These are phyloP conservation scores for Panellus pusillus DNA, from an alignment of 768 basidiomycete genomes.

Conservation along the genomic window DNA sequence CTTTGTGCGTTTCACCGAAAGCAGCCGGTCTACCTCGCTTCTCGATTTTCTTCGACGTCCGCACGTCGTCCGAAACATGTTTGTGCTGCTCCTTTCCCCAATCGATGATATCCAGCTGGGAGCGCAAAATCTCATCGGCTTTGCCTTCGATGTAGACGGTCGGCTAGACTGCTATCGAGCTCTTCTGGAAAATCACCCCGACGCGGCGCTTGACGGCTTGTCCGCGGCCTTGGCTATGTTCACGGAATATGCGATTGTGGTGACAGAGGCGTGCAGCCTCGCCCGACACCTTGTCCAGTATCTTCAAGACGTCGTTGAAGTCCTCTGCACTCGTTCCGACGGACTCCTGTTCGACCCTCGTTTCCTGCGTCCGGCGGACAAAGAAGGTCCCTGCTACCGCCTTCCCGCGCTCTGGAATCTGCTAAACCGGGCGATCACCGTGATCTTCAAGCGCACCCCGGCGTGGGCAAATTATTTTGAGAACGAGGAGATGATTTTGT, in stretches of 20 bases:
- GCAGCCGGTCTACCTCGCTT: constrained; percentile 50
- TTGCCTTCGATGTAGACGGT: constrained; percentile 87
- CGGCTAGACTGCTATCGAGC: constrained; percentile 86
- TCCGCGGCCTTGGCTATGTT: constrained; percentile 68
- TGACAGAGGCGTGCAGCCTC: constrained; percentile 86
- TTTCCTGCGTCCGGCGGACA: constrained; percentile 50
- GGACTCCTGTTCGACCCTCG: constrained; percentile 62
- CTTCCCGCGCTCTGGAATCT: constrained; percentile 77
- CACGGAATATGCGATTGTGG: constrained; percentile 52
- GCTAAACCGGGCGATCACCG: constrained; percentile 76
- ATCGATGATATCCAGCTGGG: constrained; percentile 70
- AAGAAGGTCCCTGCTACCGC: constrained; percentile 46
- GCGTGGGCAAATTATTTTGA: constrained; percentile 82
- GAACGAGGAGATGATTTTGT: constrained; percentile 82
- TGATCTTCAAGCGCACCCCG: constrained; percentile 85
- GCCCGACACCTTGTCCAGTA: constrained; percentile 90
- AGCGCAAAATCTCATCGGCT: constrained; percentile 76
- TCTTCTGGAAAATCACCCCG: constrained; percentile 67
- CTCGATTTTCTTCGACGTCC: constrained; percentile 55
- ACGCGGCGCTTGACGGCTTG: constrained; percentile 69
- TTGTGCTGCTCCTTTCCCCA: constrained; percentile 80
- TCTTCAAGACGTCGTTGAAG: constrained; percentile 89
- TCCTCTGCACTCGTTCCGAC: constrained; percentile 70
- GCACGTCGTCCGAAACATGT: constrained; percentile 58
- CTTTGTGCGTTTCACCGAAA: constrained; percentile 66